Percentiles rank a stretch among this genome's conserved stretches.
These are phyloP conservation scores for Leccinum fibrillosum DNA, from an alignment of 768 basidiomycete species.

Conservation along the genomic window DNA sequence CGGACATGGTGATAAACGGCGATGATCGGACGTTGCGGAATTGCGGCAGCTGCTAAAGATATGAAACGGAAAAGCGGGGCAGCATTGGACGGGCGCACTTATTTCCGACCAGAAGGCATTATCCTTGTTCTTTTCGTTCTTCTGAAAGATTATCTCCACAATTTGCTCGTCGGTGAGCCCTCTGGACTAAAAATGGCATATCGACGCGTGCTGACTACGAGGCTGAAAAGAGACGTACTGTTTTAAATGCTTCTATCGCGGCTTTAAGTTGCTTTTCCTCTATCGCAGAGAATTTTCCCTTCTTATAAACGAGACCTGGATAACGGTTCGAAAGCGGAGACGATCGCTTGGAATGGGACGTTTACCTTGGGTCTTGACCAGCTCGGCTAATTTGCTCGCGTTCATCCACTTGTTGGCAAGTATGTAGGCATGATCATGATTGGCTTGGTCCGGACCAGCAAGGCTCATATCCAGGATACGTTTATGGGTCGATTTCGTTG, in stretches of 20 bases:
- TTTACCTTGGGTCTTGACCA: constrained; percentile 67
- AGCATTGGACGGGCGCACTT: constrained; percentile 43
- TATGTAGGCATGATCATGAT: constrained; percentile 59
- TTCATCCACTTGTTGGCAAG: constrained; percentile 81
- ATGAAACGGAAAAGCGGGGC: constrained; percentile 4
- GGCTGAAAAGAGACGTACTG: constrained; percentile 38
- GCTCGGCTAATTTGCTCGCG: constrained; percentile 60
- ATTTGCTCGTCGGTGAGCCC: constrained; percentile 55
- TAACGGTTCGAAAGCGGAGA: constrained; percentile 1
- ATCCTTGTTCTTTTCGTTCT: constrained; percentile 56
- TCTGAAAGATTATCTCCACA: constrained; percentile 63
- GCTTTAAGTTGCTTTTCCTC: constrained; percentile 64
- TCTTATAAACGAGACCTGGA: constrained; percentile 79
- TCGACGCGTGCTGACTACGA: background rate
- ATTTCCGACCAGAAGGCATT: constrained; percentile 78
- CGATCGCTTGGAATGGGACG: background rate
- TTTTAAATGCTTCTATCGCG: constrained; percentile 63
- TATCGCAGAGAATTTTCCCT: constrained; percentile 81
- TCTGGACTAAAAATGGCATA: constrained; percentile 38
- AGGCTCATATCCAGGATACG: constrained; percentile 43
- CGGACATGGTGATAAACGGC: constrained; percentile 84
- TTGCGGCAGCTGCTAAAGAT: constrained; percentile 51
- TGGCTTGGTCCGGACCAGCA: constrained; percentile 39
- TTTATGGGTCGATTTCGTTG: constrained; percentile 34
- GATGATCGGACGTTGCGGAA: constrained; percentile 75